Percentiles rank a stretch among this genome's conserved stretches.
Conservation (phyloP, 1,284 basidiomycete species). For the Sutorius eximius region DNA sequence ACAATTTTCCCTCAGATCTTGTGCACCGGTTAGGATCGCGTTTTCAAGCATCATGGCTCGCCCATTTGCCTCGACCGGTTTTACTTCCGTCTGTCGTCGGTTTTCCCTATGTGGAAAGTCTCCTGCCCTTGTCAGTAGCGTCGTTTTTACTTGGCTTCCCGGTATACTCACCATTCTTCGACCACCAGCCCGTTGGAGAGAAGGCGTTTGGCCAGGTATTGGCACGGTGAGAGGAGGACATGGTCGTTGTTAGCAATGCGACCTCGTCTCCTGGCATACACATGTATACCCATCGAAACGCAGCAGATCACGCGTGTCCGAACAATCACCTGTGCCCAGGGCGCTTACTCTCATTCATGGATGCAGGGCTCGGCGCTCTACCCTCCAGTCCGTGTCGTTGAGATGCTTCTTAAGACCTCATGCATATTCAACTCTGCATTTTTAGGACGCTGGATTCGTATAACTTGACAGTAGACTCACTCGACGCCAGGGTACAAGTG, state of each 20-base stretch:
- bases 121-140: background rate
- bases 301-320: background rate
- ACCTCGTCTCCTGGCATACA: background rate
- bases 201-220: background rate
- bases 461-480: background rate
- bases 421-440: background rate
- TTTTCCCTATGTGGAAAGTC: background rate
- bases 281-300: background rate
- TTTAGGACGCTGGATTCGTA: background rate
- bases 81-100: background rate
- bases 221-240: background rate
- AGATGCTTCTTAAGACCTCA: too few species aligned
- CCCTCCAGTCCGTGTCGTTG: too few species aligned
- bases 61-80: background rate
- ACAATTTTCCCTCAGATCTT: too few species aligned
- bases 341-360: background rate
- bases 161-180: too few species aligned
- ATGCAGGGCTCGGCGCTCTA: background rate
- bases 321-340: background rate
- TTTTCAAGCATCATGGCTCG: too few species aligned
- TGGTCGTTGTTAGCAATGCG: background rate
- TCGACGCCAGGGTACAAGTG: background rate
- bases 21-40: too few species aligned
- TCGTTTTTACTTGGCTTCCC: background rate
- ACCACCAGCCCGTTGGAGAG: too few species aligned